Conservation (phyloP, 148 eudicot genomes). For the Cornus suecica region DNA sequence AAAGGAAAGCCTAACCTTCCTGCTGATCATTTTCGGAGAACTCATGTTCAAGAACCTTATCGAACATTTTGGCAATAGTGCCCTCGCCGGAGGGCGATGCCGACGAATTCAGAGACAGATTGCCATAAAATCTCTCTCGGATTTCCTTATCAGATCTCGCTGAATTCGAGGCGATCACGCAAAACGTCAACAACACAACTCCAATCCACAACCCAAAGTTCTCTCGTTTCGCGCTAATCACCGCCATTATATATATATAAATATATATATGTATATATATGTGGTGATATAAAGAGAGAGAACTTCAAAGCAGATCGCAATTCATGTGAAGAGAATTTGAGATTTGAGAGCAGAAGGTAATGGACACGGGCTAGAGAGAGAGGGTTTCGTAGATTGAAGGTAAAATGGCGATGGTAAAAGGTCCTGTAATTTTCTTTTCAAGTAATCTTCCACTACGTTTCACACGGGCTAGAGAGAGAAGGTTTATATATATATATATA, state of each 20-base stretch:
- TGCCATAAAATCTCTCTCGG: conserved; percentile 77
- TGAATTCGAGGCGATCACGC: conserved; percentile 19
- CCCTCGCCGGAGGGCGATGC: conserved; percentile 53
- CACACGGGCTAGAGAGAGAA: too few relatives aligned
- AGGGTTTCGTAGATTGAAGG: background rate
- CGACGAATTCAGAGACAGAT: conserved; percentile 54
- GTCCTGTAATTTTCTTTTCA: too few relatives aligned
- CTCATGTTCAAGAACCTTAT: conserved; percentile 77
- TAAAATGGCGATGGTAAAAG: background rate
- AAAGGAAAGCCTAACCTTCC: conserved; percentile 45
- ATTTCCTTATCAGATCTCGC: conserved; percentile 82
- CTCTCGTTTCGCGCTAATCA: conserved; percentile 6
- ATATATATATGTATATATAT: background rate
- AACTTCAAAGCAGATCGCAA: background rate
- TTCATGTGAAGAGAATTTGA: background rate
- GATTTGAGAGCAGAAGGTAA: background rate
- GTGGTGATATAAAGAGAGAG: conserved; percentile 1
- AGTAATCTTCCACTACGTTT: too few relatives aligned
- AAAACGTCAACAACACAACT: conserved; percentile 18
- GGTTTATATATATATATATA: too few relatives aligned
- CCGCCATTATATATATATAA: conserved; percentile 15
- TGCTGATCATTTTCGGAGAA: conserved; percentile 89
- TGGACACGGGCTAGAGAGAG: background rate
- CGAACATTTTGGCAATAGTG: conserved; percentile 83
- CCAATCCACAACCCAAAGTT: conserved; percentile 22